A percentile compares a stretch with the other conserved stretches of the same genome.
These are phyloP conservation scores for Sugiyamaella grinbergsii DNA, from an alignment of 1,139 yeast species.

Conservation along the genomic window DNA sequence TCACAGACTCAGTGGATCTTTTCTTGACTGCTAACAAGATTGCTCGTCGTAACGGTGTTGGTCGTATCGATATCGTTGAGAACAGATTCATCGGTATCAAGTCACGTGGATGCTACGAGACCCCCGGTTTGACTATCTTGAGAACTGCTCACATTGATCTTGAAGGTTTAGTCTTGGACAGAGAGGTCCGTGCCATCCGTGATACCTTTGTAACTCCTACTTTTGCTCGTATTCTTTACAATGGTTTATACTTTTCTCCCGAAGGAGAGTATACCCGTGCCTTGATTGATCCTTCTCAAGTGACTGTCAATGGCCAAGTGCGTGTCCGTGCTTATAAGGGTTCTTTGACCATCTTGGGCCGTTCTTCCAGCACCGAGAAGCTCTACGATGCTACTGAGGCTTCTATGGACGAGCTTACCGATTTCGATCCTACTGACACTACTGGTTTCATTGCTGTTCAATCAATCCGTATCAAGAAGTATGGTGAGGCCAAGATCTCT, in stretches of 20 bases:
- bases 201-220: conserved; percentile 93
- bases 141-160: conserved; percentile 93
- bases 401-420: conserved; percentile 98
- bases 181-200: conserved; percentile 96
- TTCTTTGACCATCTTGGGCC: conserved; percentile 76
- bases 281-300: conserved; percentile 92
- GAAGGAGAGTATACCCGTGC: conserved; percentile 95
- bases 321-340: conserved; percentile 96
- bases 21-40: conserved; percentile 90
- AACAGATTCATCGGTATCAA: conserved; percentile 98
- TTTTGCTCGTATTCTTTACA: conserved; percentile 87
- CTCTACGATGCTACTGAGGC: conserved; percentile 97
- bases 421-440: conserved; percentile 96
- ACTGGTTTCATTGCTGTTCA: conserved; percentile 97
- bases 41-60: conserved; percentile 99
- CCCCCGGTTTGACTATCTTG: conserved; percentile 94
- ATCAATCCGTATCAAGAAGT: conserved; percentile 96
- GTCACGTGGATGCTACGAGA: conserved; percentile 99
- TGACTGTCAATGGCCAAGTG: conserved; percentile 93
- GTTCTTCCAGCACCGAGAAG: conserved; percentile 93
- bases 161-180: conserved; percentile 94
- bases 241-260: conserved; percentile 97
- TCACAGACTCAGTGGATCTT: conserved; percentile 86
- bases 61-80: conserved; percentile 98
- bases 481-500: conserved; percentile 92